A percentile compares a stretch with the other conserved stretches of the same genome.
phyloP scores from a whole-genome alignment of 441 rosid genomes.

The Euphorbia schlechtendalii region DNA sequence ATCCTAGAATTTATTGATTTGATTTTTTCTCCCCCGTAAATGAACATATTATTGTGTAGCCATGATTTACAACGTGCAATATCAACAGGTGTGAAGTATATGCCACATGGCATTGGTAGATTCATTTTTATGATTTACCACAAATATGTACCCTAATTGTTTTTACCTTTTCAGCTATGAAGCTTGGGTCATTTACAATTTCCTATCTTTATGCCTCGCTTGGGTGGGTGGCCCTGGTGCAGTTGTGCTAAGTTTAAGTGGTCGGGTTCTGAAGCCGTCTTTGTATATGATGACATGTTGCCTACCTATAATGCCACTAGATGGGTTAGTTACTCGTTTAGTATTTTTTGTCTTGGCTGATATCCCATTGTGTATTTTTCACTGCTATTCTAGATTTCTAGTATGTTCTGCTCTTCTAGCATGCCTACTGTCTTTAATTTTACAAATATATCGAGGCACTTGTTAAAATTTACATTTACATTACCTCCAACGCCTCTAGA shows the following conservation, averaged over 20 bases:
- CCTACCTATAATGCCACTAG: constrained; percentile 71
- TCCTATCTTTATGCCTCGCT: constrained; percentile 79
- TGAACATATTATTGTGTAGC: neutral
- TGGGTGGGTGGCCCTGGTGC: constrained; percentile 99
- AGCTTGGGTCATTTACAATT: constrained; percentile 98
- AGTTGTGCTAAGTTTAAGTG: constrained; percentile 82
- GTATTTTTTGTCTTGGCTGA: neutral
- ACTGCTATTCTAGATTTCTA: no score
- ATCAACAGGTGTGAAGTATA: neutral
- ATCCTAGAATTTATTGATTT: neutral
- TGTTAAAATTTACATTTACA: constrained; percentile 52
- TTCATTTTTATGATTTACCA: neutral
- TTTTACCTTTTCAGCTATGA: constrained; percentile 63
- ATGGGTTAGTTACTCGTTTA: constrained; percentile 55
- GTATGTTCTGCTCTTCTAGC: neutral
- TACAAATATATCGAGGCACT: neutral
- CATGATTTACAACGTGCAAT: neutral
- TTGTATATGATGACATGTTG: constrained; percentile 86
- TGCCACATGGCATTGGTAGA: neutral
- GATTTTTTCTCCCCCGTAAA: neutral
- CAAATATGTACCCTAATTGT: constrained; percentile 15
- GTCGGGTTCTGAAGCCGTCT: constrained; percentile 75
- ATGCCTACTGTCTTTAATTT: neutral
- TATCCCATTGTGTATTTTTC: neutral
- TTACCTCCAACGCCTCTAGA: no score